Evolutionary conservation across 352 stramenopile species (phyloP).

Genomic region (Globisporangium okanoganense): DNA sequence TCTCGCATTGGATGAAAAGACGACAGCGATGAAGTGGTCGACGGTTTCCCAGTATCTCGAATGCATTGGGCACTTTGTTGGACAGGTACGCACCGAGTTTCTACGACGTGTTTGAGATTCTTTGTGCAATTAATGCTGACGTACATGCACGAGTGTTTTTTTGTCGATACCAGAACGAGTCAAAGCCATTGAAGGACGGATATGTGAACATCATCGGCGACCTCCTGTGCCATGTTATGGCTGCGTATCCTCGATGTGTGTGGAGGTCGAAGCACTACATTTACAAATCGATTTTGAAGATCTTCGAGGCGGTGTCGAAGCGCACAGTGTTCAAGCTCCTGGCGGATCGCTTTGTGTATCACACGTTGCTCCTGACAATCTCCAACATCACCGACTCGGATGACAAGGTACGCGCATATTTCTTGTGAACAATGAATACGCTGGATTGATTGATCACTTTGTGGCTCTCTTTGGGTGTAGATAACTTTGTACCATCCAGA

Average conservation of each 20-base stretch:
- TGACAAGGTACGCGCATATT: constrained; percentile 1
- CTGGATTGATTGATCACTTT: neutral
- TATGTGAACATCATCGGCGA: constrained; percentile 55
- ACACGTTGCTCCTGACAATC: constrained; percentile 62
- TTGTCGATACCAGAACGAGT: constrained; percentile 16
- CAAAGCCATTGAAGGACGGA: constrained; percentile 30
- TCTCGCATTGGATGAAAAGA: constrained; percentile 46
- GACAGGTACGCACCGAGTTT: constrained; percentile 30
- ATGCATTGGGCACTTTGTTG: constrained; percentile 50
- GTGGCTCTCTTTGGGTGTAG: constrained; percentile 13
- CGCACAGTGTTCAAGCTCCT: constrained; percentile 35
- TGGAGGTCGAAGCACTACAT: constrained; percentile 59
- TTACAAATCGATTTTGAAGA: constrained; percentile 43
- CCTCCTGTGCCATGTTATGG: constrained; percentile 55
- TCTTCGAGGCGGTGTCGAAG: constrained; percentile 39
- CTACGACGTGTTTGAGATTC: neutral
- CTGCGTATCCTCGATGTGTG: constrained; percentile 54
- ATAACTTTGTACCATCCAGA: constrained; percentile 70
- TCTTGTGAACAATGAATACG: neutral
- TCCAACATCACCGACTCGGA: constrained; percentile 55
- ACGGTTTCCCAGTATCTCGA: constrained; percentile 54
- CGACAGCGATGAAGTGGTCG: constrained; percentile 52
- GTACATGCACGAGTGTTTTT: neutral
- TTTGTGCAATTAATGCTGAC: neutral
- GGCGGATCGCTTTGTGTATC: constrained; percentile 48